Base-by-base conservation (phyloP, 73 alveolate species). In the Paramecium primaurelia region DNA sequence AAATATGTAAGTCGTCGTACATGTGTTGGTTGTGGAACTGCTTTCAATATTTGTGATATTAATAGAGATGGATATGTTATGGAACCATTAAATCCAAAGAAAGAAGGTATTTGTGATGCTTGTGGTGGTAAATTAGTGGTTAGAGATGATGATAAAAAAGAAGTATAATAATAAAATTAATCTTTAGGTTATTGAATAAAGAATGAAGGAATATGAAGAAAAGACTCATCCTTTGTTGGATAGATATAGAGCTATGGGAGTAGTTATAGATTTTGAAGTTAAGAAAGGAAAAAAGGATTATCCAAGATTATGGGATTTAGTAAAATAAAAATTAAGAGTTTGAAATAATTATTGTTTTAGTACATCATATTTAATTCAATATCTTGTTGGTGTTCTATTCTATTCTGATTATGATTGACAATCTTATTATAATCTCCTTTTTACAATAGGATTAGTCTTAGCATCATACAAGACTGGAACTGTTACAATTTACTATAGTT, bases 1-100 rank as follows among this genome's bases (percentile, higher is more conserved):
- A 8, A 40, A 45, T 38, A 26, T 80, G 14, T 18, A 40, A 80
- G 94, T 89, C 86, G 94, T 71, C 77, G 94, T 71, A 83, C 88
- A 28, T 89, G 94, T 71, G 84, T 71, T 2, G 58, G 71, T 42
- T 89, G 94, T 42, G 94, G 94, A 7, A 60, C 90, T 16, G 88
- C 94, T 28, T 89, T 59, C 51, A 89, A 89, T 49, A 25, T 71
- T 64, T 89, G 94, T 40, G 86, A 77, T 30, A 89, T 89, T 30
- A 58, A 89, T 25, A 89, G 92, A 71, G 94, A 89, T 47, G 94
- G 94, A 0, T 89, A 89, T 71, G 94, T 71, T 30, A 89, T 89
- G 94, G 94, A 89, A 47, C 94, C 94, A 38, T 71, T 89, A 30
- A 77, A 71, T 83, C 94, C 94, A 77, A 89, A 89, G 69, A 89